Conservation (phyloP, 441 rosid species). For the Populus trichocarpa region DNA sequence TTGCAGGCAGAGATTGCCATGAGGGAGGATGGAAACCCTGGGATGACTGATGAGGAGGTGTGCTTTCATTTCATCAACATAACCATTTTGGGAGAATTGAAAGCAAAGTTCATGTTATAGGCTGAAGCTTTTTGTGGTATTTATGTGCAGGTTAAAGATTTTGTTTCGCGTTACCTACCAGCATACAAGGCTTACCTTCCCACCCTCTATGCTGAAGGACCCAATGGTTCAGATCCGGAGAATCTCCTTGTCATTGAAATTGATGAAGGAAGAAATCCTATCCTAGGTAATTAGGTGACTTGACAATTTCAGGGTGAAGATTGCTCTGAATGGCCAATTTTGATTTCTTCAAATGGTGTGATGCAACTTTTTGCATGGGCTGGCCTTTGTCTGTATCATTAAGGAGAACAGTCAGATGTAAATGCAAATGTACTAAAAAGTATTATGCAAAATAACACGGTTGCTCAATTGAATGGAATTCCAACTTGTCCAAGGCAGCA, state of each 20-base stretch:
- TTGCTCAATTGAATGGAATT: not conserved
- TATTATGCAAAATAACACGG: not conserved
- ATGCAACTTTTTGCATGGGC: not conserved
- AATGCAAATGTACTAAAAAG: not conserved
- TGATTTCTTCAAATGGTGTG: slow-evolving; percentile 7
- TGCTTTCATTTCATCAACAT: slow-evolving; percentile 4
- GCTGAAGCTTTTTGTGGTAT: not conserved
- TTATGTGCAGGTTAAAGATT: slow-evolving; percentile 65
- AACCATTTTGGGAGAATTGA: not conserved
- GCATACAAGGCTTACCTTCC: slow-evolving; percentile 92
- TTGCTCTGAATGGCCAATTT: slow-evolving; percentile 15
- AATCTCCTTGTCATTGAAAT: slow-evolving; percentile 63
- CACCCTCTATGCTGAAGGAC: slow-evolving; percentile 78
- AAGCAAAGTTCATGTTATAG: not conserved
- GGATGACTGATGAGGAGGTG: slow-evolving; percentile 94
- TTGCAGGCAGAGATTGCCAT: slow-evolving; percentile 89
- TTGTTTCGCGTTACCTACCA: slow-evolving; percentile 86
- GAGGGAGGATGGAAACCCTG: slow-evolving; percentile 81
- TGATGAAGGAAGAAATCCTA: slow-evolving; percentile 83
- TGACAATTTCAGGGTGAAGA: not conserved
- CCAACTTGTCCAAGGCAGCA: too few species aligned
- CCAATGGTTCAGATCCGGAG: slow-evolving; percentile 67
- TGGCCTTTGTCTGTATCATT: not conserved
- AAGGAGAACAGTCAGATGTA: slow-evolving; percentile 5
- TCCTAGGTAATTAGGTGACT: slow-evolving; percentile 30